Base-by-base conservation (phyloP, 306 rosid species). In the Citrullus mucosospermus region DNA sequence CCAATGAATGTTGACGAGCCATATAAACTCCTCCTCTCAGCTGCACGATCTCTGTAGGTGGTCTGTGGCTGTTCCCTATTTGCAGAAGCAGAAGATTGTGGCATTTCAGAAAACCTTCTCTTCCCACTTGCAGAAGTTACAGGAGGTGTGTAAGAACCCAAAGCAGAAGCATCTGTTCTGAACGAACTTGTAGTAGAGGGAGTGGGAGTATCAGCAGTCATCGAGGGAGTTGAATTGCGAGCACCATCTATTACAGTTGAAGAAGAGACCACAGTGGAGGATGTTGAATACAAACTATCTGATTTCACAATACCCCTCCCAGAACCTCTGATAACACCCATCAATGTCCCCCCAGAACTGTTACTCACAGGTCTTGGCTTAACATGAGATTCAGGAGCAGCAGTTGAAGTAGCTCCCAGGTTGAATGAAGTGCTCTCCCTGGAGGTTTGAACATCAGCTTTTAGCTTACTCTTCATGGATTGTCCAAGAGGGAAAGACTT, bases 261-360 rank as follows among this genome's bases (percentile, higher is more conserved):
- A 77, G 67, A 4, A 51, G 85, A 75, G 77, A 81, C 77, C 59
- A 78, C 82, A 22, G 65, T 71, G 25, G 77, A 67, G 79, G 86
- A 25, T 10, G 90, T 88, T 63, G 91, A 79, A 81, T 88, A 84
- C 39, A 83, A 81, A 48, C 83, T 79, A 85, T 92, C 96, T 61
- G 97, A 83, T 83, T 89, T 95, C 54, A 80, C 78, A 30, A 85
- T 74, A 76, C 91, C 91, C 85, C 97, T 86, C 83, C 98, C 98
- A 9, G 98, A 92, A 36, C 98, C 98, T 83, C 98, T 91, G 56
- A 95, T 95, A 74, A 95, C 97, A 54, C 98, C 98, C 97, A 85
- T 95, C 81, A 95, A 20, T 56, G 97, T 91, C 32, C 98, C 93
- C 30, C 98, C 97, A 32, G 85, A 85, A 82, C 97, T 95, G 86